Evolutionary conservation across 345 rosid species (phyloP).

Genomic region (Linum trigynum): DNA sequence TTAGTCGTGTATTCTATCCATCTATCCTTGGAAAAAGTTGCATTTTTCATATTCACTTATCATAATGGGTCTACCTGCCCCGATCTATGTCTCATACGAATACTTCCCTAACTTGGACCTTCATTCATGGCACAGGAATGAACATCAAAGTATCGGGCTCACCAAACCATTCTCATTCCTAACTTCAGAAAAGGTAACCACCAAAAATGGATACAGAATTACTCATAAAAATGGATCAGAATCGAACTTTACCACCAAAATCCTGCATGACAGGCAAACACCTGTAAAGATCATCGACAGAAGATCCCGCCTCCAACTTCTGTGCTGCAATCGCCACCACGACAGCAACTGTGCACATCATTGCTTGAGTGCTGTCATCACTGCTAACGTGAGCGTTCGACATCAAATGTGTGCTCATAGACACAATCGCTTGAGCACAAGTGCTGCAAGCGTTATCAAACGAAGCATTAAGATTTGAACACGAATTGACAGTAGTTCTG

Average conservation of each 20-base stretch:
- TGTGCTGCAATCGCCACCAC: constrained; percentile 33
- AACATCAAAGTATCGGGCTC: too few relatives aligned
- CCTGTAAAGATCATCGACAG: constrained; percentile 27
- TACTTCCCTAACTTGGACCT: too few relatives aligned
- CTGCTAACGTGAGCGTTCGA: background rate
- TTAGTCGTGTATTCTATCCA: too few relatives aligned
- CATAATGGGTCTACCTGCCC: too few relatives aligned
- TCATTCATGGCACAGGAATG: too few relatives aligned
- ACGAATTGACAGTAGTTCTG: constrained; percentile 10
- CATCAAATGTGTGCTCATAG: constrained; percentile 2
- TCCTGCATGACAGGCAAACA: constrained; percentile 35
- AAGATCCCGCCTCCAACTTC: constrained; percentile 9
- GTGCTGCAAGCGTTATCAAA: constrained; percentile 18
- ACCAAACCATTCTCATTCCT: too few relatives aligned
- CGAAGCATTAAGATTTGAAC: constrained; percentile 28
- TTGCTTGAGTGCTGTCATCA: constrained; percentile 6
- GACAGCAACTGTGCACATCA: constrained; percentile 28
- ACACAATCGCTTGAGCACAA: constrained; percentile 22
- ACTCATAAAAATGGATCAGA: background rate
- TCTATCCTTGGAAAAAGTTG: too few relatives aligned
- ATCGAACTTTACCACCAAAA: constrained; percentile 23
- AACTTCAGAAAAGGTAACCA: background rate
- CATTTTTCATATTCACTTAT: too few relatives aligned
- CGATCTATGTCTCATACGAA: too few relatives aligned
- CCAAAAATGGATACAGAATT: background rate